Evolutionary conservation across 1,139 yeast genomes (phyloP), one percentile per base, ranked within the genome.

Genomic region (Hansenula sp.): DNA sequence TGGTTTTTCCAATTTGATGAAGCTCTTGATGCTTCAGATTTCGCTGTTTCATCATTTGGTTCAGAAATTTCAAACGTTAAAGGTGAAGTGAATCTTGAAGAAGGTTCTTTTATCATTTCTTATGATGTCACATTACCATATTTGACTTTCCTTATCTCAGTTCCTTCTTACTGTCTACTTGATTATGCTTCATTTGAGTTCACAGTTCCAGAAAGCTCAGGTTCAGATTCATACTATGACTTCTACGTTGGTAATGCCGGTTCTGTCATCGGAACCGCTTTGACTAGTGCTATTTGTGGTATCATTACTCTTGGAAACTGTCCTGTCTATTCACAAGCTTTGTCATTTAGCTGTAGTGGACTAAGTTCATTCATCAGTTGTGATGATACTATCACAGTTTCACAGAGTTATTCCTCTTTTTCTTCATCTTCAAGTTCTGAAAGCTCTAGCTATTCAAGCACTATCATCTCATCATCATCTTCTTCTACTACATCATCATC

Each of bases 1-100:
- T 51, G 54, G 54, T 48, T 41, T 38, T 49, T 51, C 42, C 34
- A 36, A 24, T 51, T 51, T 31, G 41, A 36, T n/a, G 47, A 48
- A 6, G 16, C 37, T 2, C 19, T 44, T 2, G 36, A 41, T 36
- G 53, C 53, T 30, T 19, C 44, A 17, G 44, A 40, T 28, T 45
- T 51, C 41, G n/a, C 27, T n/a, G 47, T 46, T 10, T 31, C 28
- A 13, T 13, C 32, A 4, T 32, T 24, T 12, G 54, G 54, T 33
- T 5, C 29, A 8, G 38, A 49, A 19, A 42, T 51, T 18, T 21
- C 38, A 5, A 33, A 36, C 19, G 24, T 49, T 9, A 1, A 17
- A 10, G 53, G 50, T 41, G 37, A 28, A n/a, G 53, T 44, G n/a
- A 51, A 51, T 41, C 34, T 49, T 27, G 40, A 44, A 6, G 45